Evolutionary conservation across 1,139 yeast genomes (phyloP).

Genomic region (Kurtzmaniella quercitrusa): DNA sequence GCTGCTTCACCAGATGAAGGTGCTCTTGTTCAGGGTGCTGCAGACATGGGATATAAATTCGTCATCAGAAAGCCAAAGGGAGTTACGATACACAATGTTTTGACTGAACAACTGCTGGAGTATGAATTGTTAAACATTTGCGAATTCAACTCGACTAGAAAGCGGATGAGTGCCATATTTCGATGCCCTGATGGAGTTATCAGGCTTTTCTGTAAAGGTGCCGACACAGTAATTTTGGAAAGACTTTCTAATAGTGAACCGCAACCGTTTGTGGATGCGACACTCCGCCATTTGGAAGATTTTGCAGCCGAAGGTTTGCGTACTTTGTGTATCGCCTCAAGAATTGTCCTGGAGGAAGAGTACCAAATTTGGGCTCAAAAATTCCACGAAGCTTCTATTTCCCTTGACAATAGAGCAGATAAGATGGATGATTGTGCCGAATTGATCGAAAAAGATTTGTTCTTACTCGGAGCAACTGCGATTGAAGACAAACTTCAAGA

Average conservation of each 20-base stretch:
- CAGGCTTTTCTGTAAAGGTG: slow-evolving; percentile 91
- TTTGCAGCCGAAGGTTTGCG: slow-evolving; percentile 96
- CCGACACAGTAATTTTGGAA: slow-evolving; percentile 92
- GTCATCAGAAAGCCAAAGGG: slow-evolving; percentile 81
- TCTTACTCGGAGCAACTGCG: slow-evolving; percentile 93
- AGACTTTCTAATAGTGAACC: slow-evolving; percentile 61
- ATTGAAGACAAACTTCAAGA: slow-evolving; percentile 97
- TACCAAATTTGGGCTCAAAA: slow-evolving; percentile 60
- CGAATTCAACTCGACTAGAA: slow-evolving; percentile 95
- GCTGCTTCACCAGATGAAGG: slow-evolving; percentile 99
- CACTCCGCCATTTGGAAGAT: slow-evolving; percentile 86
- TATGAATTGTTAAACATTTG: slow-evolving; percentile 86
- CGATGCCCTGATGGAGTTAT: slow-evolving; percentile 93
- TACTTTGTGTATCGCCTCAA: slow-evolving; percentile 87
- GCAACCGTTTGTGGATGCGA: slow-evolving; percentile 77
- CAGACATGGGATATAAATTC: slow-evolving; percentile 75
- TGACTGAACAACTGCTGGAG: slow-evolving; percentile 27
- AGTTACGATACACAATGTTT: slow-evolving; percentile 61
- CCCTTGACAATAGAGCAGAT: slow-evolving; percentile 69
- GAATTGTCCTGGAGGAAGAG: slow-evolving; percentile 77
- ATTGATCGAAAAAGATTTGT: slow-evolving; percentile 72
- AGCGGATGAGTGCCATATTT: slow-evolving; percentile 95
- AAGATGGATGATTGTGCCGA: slow-evolving; percentile 72
- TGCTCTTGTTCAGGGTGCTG: slow-evolving; percentile 96
- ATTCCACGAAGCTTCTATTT: slow-evolving; percentile 78